Conservation (phyloP, 768 basidiomycete genomes). For the Scleroderma citrinum region DNA sequence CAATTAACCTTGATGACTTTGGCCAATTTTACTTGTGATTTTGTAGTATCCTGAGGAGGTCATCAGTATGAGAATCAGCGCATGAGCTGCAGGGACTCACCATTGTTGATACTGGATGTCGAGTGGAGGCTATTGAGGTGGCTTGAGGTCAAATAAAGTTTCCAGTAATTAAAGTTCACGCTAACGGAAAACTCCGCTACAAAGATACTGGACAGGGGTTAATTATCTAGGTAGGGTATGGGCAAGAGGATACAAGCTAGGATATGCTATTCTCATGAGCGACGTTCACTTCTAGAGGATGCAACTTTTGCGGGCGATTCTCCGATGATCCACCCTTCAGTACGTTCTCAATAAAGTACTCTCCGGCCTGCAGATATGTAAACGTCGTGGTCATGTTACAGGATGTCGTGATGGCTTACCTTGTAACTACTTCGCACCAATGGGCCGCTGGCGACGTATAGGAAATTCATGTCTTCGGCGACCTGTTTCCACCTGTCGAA, state of each 20-base stretch:
- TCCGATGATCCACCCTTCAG: constrained; percentile 53
- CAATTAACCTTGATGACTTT: constrained; percentile 86
- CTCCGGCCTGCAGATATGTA: constrained; percentile 65
- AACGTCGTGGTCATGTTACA: not conserved
- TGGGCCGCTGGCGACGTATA: constrained; percentile 96
- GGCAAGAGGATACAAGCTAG: not conserved
- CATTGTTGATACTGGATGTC: constrained; percentile 14
- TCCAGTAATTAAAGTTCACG: constrained; percentile 21
- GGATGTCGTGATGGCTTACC: constrained; percentile 40
- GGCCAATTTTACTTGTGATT: constrained; percentile 94
- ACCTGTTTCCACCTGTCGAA: constrained; percentile 88
- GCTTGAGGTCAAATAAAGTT: constrained; percentile 1
- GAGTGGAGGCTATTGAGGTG: constrained; percentile 8
- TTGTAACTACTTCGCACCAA: constrained; percentile 96
- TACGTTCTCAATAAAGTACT: constrained; percentile 92
- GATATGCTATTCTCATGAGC: not conserved
- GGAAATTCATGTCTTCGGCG: constrained; percentile 91
- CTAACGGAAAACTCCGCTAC: constrained; percentile 12
- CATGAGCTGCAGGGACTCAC: constrained; percentile 9
- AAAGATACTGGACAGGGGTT: not conserved
- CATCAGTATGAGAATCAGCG: not conserved
- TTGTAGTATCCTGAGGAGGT: constrained; percentile 62
- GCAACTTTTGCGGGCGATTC: constrained; percentile 32
- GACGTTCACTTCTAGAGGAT: constrained; percentile 16
- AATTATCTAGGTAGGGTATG: not conserved